These are phyloP conservation scores for Caryopteris hybrid DNA, from an alignment of 305 asterid species.

Conservation along the genomic window DNA sequence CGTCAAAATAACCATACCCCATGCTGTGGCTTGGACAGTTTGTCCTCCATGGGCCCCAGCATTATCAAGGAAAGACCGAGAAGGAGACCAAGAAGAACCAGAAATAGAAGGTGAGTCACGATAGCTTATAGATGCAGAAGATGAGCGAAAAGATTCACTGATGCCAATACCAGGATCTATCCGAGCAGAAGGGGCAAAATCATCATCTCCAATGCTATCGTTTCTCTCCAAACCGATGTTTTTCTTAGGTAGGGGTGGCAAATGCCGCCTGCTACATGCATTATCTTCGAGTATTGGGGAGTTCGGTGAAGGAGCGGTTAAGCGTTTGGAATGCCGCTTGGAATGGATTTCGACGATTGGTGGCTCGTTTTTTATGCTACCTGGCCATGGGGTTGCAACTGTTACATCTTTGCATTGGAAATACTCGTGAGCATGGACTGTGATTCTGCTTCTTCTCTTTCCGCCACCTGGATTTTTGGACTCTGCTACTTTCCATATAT, in stretches of 20 bases:
- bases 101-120: slow-evolving; percentile 54
- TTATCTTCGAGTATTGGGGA: slow-evolving; percentile 46
- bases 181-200: slow-evolving; percentile 33
- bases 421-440: slow-evolving; percentile 61
- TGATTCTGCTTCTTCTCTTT: slow-evolving; percentile 33
- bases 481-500: slow-evolving; percentile 75
- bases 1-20: slow-evolving; percentile 87
- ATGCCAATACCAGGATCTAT: slow-evolving; percentile 61
- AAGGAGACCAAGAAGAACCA: slow-evolving; percentile 36
- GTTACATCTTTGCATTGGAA: slow-evolving; percentile 78
- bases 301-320: slow-evolving; percentile 22
- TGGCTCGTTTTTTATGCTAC: slow-evolving; percentile 47
- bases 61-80: slow-evolving; percentile 6
- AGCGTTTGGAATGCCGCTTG: slow-evolving; percentile 62
- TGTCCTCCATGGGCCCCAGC: slow-evolving; percentile 34
- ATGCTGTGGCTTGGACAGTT: slow-evolving; percentile 79
- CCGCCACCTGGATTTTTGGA: slow-evolving; percentile 35
- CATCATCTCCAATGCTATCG: slow-evolving; percentile 44
- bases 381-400: slow-evolving; percentile 83
- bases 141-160: slow-evolving; percentile 44
- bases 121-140: slow-evolving; percentile 35
- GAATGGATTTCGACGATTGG: slow-evolving; percentile 67
- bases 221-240: slow-evolving; percentile 19
- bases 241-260: slow-evolving; percentile 75
- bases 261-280: slow-evolving; percentile 34